Evolutionary conservation across 192 early-diverging fungal genomes (phyloP).

Genomic region (Backusella australiensis): DNA sequence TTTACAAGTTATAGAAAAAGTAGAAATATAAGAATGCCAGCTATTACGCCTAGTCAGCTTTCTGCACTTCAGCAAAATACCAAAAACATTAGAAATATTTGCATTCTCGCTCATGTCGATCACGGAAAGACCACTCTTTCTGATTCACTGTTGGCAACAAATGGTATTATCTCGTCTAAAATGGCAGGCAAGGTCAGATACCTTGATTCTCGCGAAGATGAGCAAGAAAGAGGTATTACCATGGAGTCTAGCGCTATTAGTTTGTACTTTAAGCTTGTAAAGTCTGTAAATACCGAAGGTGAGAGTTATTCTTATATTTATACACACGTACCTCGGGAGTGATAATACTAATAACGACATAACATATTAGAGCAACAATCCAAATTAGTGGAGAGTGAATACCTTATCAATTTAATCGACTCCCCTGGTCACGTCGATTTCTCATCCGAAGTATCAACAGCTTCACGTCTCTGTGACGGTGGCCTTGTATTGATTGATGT

Average conservation of each 20-base stretch:
- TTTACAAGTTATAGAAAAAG: not conserved
- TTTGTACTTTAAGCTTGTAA: constrained; percentile 81
- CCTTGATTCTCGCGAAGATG: constrained; percentile 94
- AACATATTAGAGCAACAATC: not conserved
- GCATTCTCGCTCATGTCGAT: constrained; percentile 98
- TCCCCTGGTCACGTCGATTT: constrained; percentile 99
- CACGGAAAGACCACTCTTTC: constrained; percentile 98
- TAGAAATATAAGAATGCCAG: constrained; percentile 51
- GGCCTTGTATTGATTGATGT: constrained; percentile 94
- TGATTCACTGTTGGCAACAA: constrained; percentile 93
- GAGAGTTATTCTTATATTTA: constrained; percentile 10
- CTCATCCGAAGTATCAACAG: constrained; percentile 98
- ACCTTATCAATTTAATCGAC: constrained; percentile 96
- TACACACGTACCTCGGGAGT: too few relatives aligned
- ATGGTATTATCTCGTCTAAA: constrained; percentile 96
- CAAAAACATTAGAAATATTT: constrained; percentile 88
- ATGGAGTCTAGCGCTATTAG: constrained; percentile 98
- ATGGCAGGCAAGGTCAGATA: constrained; percentile 95
- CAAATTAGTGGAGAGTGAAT: constrained; percentile 55
- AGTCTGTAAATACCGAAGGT: constrained; percentile 23
- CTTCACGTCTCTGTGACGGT: constrained; percentile 94
- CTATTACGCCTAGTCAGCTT: constrained; percentile 62
- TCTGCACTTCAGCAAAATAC: constrained; percentile 66
- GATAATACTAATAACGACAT: not conserved
- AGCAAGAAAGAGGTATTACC: constrained; percentile 97